Conservation (phyloP, 176 grass and related monocot genomes). For the Tillandsia fasciculata region DNA sequence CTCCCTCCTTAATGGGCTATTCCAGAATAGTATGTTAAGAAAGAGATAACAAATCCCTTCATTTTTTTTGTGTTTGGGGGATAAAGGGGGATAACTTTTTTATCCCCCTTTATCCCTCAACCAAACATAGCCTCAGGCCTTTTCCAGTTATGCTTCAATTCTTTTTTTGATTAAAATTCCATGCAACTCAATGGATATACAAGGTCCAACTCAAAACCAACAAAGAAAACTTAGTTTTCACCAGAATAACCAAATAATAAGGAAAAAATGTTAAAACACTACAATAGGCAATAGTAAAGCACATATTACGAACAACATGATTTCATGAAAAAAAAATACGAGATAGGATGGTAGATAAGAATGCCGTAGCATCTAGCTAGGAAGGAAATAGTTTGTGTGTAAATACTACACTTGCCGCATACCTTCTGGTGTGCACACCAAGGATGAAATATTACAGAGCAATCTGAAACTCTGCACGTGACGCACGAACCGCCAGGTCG, state of each 20-base stretch:
- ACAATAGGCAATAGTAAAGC: no score
- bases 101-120: no score
- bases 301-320: no score
- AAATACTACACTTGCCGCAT: constrained; percentile 1
- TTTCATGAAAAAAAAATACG: background rate
- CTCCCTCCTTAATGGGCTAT: no score
- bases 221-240: background rate
- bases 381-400: background rate
- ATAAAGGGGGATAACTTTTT: no score
- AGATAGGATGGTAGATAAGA: background rate
- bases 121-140: no score
- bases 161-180: no score
- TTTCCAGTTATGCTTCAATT: no score
- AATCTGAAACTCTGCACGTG: constrained; percentile 67
- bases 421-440: constrained; percentile 94
- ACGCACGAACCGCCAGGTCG: constrained; percentile 72
- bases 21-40: no score
- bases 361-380: background rate
- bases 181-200: background rate
- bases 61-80: no score
- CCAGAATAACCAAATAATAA: background rate
- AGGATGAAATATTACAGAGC: constrained; percentile 69
- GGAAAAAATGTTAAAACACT: background rate
- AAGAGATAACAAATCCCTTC: no score
- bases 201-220: background rate